These are phyloP conservation scores for Daldinia vernicosa DNA, from an alignment of 495 filamentous ascomycete species.

Conservation along the genomic window DNA sequence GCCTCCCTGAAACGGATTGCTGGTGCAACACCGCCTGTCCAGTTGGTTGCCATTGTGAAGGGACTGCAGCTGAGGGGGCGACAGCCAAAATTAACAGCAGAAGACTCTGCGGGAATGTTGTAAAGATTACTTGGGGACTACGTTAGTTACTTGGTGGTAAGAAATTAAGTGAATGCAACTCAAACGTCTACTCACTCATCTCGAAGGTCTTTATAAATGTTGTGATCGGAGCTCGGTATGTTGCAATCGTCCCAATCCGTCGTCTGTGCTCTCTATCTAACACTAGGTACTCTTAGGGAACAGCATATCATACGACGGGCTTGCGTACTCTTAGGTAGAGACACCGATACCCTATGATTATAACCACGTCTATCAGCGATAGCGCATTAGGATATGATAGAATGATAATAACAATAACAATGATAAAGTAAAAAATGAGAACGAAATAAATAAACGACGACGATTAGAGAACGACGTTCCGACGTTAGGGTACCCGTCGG, in stretches of 20 bases:
- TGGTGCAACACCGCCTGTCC: constrained; percentile 37
- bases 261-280: constrained; percentile 1
- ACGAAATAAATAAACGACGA: neutral
- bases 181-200: constrained; percentile 28
- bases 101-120: constrained; percentile 32
- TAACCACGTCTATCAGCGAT: neutral
- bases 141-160: neutral
- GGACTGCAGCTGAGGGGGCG: constrained; percentile 11
- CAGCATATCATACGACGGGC: constrained; percentile 3
- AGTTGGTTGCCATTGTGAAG: constrained; percentile 19
- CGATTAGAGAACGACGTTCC: neutral
- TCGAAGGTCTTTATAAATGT: constrained; percentile 6
- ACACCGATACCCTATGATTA: neutral
- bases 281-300: constrained; percentile 7
- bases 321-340: neutral
- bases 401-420: neutral
- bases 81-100: constrained; percentile 27
- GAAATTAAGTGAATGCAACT: neutral
- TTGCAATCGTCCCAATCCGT: constrained; percentile 8
- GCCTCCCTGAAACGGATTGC: constrained; percentile 32
- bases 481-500: constrained; percentile 8
- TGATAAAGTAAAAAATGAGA: constrained; percentile 5
- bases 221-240: constrained; percentile 6
- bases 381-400: neutral
- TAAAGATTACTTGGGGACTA: constrained; percentile 6